Percentiles rank a stretch among this genome's conserved stretches.
phyloP scores from a whole-genome alignment of 2,329 filamentous ascomycete species.

The Fusarium austroafricanum region DNA sequence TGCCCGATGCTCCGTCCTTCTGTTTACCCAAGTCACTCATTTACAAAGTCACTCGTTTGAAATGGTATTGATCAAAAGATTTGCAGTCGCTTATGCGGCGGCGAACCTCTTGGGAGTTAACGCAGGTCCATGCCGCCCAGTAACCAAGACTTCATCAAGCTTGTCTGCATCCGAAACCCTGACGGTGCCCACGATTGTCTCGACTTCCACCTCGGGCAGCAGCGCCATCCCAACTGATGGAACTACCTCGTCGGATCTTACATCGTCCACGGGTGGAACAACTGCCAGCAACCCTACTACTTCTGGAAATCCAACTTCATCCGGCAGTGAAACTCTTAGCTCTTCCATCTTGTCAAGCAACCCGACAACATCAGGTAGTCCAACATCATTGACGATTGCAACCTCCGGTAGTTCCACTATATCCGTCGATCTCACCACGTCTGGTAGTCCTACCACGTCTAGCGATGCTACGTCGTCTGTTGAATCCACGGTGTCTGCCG shows the following conservation, averaged over 20 bases:
- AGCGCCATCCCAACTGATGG: fast-evolving
- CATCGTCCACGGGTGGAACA: not conserved
- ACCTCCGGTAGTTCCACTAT: not conserved
- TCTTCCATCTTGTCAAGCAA: not conserved
- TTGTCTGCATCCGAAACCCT: not conserved
- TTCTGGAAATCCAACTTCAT: not conserved
- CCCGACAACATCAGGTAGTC: not conserved
- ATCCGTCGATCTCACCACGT: not conserved
- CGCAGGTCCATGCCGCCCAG: constrained; percentile 4
- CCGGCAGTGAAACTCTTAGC: not conserved
- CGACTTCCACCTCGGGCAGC: not conserved
- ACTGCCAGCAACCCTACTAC: not conserved
- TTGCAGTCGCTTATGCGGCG: constrained; percentile 4
- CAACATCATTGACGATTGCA: not conserved
- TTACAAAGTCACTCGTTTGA: constrained; percentile 2
- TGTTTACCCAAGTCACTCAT: not conserved
- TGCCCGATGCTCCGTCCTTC: not conserved
- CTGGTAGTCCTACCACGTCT: not conserved
- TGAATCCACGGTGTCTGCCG: not conserved
- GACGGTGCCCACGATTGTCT: not conserved
- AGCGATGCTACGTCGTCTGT: not conserved
- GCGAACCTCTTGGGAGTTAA: not conserved
- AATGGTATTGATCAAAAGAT: constrained; percentile 11
- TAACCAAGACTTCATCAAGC: not conserved
- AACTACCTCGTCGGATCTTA: not conserved